Conservation (phyloP, 305 asterid species). For the Ajuga reptans region DNA sequence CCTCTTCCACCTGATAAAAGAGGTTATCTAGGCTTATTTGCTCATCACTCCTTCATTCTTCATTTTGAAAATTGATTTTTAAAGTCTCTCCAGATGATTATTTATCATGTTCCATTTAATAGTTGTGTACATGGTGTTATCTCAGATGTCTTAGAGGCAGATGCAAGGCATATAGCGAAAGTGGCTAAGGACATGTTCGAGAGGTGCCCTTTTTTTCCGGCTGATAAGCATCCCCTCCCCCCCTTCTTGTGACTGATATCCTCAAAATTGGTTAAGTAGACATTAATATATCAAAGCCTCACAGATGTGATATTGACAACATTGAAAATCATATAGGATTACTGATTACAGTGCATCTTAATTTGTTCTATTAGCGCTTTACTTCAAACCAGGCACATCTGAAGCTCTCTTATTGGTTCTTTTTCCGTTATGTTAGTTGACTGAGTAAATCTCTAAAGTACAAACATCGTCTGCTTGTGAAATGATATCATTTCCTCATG, state of each 20-base stretch:
- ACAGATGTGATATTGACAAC: background rate
- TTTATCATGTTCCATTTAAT: constrained; percentile 7
- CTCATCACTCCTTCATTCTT: background rate
- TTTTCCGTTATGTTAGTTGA: background rate
- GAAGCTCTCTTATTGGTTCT: background rate
- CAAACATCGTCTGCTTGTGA: background rate
- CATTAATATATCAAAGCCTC: background rate
- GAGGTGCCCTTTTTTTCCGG: constrained; percentile 34
- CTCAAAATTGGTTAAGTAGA: background rate
- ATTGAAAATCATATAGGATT: background rate
- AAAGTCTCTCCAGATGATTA: background rate
- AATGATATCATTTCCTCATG: background rate
- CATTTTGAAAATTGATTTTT: constrained; percentile 10
- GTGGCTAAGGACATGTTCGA: constrained; percentile 43
- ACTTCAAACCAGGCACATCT: background rate
- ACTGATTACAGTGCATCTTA: background rate
- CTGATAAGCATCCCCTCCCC: background rate
- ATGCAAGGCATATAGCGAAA: constrained; percentile 48
- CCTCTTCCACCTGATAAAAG: constrained; percentile 33
- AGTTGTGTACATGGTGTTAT: constrained; percentile 18
- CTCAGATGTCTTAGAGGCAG: constrained; percentile 48
- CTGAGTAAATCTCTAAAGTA: background rate
- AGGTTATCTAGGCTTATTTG: constrained; percentile 27
- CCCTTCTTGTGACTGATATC: background rate
- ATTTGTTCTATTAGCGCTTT: background rate